Conservation (phyloP, 345 rosid species). For the Moricandia moricandioides region DNA sequence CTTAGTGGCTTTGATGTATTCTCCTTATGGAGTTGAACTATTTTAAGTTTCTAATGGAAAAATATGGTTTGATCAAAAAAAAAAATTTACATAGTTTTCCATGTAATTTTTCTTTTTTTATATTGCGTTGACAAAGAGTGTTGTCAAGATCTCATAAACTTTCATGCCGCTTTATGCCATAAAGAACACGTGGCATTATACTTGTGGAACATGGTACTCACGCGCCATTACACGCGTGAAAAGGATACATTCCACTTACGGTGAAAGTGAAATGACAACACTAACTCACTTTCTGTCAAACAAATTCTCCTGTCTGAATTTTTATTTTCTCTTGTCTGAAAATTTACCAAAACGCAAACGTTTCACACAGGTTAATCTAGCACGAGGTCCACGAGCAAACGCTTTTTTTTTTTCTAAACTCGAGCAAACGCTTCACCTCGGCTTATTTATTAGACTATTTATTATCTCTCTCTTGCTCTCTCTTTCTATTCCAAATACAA, state of each 20-base stretch:
- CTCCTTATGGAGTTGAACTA: too few relatives aligned
- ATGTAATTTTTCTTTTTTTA: too few relatives aligned
- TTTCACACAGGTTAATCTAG: background rate
- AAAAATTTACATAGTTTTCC: too few relatives aligned
- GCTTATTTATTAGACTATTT: conserved; percentile 5
- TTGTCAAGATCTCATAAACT: background rate
- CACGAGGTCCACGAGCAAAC: conserved; percentile 36
- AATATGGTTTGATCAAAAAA: too few relatives aligned
- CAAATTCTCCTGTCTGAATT: background rate
- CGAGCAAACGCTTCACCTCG: conserved; percentile 14
- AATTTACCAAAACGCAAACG: background rate
- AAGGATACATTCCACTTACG: background rate
- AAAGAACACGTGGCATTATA: background rate
- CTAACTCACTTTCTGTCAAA: conserved; percentile 3
- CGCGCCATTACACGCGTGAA: conserved; percentile 21
- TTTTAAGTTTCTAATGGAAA: too few relatives aligned
- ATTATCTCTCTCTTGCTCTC: background rate
- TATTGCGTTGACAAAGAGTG: background rate
- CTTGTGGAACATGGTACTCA: background rate
- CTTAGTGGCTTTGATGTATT: too few relatives aligned
- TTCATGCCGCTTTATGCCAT: background rate
- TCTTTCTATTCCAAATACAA: conserved; percentile 1
- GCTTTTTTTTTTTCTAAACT: background rate
- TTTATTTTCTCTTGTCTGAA: background rate
- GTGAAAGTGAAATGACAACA: conserved; percentile 15